phyloP scores from a whole-genome alignment of 176 grass and related monocot genomes.

The Zizania latifolia region DNA sequence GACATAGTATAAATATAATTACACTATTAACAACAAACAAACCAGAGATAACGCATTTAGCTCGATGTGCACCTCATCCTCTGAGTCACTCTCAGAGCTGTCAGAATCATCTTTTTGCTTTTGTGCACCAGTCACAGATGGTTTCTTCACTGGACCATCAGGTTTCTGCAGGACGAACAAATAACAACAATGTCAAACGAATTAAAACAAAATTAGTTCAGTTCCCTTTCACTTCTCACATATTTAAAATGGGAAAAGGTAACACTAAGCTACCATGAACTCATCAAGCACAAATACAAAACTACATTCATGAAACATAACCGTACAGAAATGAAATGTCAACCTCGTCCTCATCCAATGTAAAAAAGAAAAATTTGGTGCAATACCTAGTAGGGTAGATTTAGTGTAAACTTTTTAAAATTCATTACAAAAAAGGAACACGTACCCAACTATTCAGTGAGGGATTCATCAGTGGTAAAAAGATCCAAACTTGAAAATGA shows the following conservation, averaged over 20 bases:
- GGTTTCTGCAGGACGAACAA: slow-evolving; percentile 24
- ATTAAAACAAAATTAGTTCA: not conserved
- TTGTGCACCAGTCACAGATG: not conserved
- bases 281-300: not conserved
- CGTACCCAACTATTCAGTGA: too few relatives aligned
- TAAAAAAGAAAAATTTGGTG: too few relatives aligned
- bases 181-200: not conserved
- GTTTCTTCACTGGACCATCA: slow-evolving; percentile 22
- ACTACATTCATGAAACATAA: not conserved
- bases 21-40: too few relatives aligned
- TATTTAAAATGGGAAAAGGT: not conserved
- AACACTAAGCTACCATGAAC: not conserved
- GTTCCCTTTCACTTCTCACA: not conserved
- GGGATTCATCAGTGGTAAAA: too few relatives aligned
- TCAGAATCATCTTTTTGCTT: slow-evolving; percentile 26
- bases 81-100: slow-evolving; percentile 38
- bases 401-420: too few relatives aligned
- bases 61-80: too few relatives aligned
- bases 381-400: too few relatives aligned
- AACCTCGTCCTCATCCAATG: slow-evolving; percentile 41
- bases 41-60: too few relatives aligned
- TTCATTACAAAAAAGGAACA: too few relatives aligned
- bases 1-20: too few relatives aligned
- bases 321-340: not conserved
- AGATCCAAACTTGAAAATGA: too few relatives aligned